Evolutionary conservation across 2,329 filamentous ascomycete species (phyloP).

Genomic region (Xylaria sp.): DNA sequence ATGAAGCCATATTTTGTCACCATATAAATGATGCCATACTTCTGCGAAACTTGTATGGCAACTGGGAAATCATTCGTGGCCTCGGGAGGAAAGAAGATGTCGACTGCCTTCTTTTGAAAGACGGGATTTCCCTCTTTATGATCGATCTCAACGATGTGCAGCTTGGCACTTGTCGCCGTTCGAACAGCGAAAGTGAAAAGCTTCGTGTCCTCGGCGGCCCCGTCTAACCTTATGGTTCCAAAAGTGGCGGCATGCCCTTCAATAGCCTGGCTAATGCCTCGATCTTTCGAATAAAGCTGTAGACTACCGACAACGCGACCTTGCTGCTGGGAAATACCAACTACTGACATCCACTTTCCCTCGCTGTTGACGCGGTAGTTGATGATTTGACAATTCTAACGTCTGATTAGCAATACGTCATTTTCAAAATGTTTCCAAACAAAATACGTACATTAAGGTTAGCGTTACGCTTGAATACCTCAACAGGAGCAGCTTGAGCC

Average conservation of each 20-base stretch:
- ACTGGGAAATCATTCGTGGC: constrained; percentile 98
- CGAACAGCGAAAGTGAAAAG: constrained; percentile 97
- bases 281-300: constrained; percentile 96
- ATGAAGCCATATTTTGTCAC: constrained; percentile 99
- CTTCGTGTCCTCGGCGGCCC: constrained; percentile 89
- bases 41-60: constrained; percentile 94
- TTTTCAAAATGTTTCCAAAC: background rate
- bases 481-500: constrained; percentile 79
- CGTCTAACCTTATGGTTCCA: constrained; percentile 87
- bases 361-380: constrained; percentile 97
- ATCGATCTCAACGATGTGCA: constrained; percentile 98
- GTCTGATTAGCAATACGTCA: constrained; percentile 39
- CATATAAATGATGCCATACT: constrained; percentile 96
- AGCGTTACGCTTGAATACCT: constrained; percentile 93
- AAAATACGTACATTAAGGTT: constrained; percentile 80
- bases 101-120: constrained; percentile 95
- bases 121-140: constrained; percentile 87
- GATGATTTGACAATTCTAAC: constrained; percentile 95
- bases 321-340: constrained; percentile 93
- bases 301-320: constrained; percentile 94
- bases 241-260: constrained; percentile 97
- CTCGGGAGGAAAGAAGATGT: constrained; percentile 97
- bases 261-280: constrained; percentile 96
- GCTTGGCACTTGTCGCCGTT: constrained; percentile 87
- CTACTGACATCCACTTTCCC: constrained; percentile 97